phyloP scores from a whole-genome alignment of 495 filamentous ascomycete species.

The Arthonia radiata region DNA sequence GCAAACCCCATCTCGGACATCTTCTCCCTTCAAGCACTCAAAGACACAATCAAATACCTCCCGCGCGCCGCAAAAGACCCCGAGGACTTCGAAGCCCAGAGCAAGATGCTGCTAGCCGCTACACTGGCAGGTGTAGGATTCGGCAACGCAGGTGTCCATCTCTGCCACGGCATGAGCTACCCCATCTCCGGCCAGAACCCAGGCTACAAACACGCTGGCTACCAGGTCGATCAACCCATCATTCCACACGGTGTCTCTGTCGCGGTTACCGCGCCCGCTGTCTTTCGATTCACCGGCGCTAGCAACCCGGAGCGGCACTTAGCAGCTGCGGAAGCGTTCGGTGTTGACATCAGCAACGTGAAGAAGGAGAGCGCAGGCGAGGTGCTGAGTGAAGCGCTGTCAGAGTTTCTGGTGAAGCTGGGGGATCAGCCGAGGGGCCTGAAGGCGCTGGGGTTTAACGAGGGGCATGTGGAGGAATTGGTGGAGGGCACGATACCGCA shows the following conservation, averaged over 20 bases:
- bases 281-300: conserved; percentile 77
- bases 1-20: conserved; percentile 95
- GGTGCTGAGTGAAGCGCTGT: conserved; percentile 57
- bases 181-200: conserved; percentile 87
- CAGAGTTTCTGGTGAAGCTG: conserved; percentile 50
- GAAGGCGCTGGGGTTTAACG: conserved; percentile 56
- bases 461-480: conserved; percentile 45
- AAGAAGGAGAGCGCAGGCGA: conserved; percentile 72
- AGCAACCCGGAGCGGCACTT: conserved; percentile 83
- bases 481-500: conserved; percentile 93
- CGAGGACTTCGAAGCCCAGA: conserved; percentile 75
- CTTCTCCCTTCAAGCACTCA: conserved; percentile 66
- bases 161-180: conserved; percentile 95
- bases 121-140: conserved; percentile 90
- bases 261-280: conserved; percentile 78
- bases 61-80: conserved; percentile 66
- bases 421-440: conserved; percentile 80
- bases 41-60: conserved; percentile 66
- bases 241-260: conserved; percentile 94
- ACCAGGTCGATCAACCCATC: conserved; percentile 44
- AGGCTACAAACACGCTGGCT: conserved; percentile 66
- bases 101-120: conserved; percentile 81
- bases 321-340: conserved; percentile 69
- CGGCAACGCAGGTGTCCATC: conserved; percentile 88
- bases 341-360: conserved; percentile 64